Conservation (phyloP, 1,284 basidiomycete genomes). For the Hymenochaete sp. region DNA sequence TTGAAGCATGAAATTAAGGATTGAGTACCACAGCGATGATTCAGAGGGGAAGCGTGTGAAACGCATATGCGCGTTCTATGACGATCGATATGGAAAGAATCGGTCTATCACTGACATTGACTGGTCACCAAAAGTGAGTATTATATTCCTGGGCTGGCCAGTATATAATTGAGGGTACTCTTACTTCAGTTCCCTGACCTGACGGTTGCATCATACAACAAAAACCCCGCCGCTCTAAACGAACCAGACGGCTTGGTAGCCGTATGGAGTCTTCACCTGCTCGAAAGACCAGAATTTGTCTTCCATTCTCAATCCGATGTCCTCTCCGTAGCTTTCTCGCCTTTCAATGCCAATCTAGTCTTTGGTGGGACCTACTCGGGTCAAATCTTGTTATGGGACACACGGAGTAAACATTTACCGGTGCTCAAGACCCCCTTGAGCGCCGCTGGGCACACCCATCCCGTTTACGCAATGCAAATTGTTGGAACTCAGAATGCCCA, state of each 20-base stretch:
- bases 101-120: conserved; percentile 93
- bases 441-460: conserved; percentile 93
- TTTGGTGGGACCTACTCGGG: conserved; percentile 98
- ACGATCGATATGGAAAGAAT: conserved; percentile 83
- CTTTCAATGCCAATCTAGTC: conserved; percentile 94
- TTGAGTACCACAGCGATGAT: conserved; percentile 57
- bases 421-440: conserved; percentile 95
- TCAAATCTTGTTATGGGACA: conserved; percentile 98
- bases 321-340: conserved; percentile 91
- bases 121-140: conserved; percentile 86
- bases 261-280: conserved; percentile 94
- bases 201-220: conserved; percentile 92
- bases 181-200: conserved; percentile 84
- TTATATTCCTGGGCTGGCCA: not conserved
- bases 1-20: conserved; percentile 8
- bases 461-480: conserved; percentile 95
- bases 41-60: conserved; percentile 84
- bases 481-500: conserved; percentile 98
- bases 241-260: conserved; percentile 96
- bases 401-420: conserved; percentile 90
- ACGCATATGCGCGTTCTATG: conserved; percentile 80
- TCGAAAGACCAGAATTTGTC: conserved; percentile 93
- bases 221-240: conserved; percentile 83
- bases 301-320: conserved; percentile 99
- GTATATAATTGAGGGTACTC: not conserved